Base-by-base conservation (phyloP, 495 filamentous ascomycete genomes). In the Letharia lupina region DNA sequence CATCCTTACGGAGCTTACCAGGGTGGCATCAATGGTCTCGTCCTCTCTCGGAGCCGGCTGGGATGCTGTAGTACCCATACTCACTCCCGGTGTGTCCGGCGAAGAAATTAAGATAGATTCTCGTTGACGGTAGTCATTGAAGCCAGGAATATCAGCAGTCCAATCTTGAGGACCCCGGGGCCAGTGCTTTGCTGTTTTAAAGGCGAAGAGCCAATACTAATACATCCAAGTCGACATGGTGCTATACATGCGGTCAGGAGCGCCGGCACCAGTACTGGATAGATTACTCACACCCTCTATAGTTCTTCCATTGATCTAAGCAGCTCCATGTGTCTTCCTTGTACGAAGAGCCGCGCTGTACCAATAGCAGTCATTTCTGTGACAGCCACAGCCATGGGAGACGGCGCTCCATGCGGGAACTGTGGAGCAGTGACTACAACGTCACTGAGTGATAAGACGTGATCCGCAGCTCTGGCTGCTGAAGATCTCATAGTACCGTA, bases 181-280 rank as follows among this genome's bases (percentile, higher is more conserved):
- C 79, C 77, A 79, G 56, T 74, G 68, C 62, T 77, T 80, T 15
- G 77, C 76, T 9, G 76, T 77, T 64, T 73, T 77, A 64, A 77
- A 80, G 11, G 73, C 70, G 56, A 73, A 77, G 44, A 75, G 71
- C 75, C 76, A 81, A 60, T 75, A 78, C 57, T 80, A 76, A 63
- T 81, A 74, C 57, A 80, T 64, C 77, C 69, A 74, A 40, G 65
- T 71, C 62, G 69, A 70, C 54, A 71, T 64, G 33, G 50, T 67
- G 60, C 70, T 72, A n/a, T 37, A 18, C 10, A 42, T 12, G 20
- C 6, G 62, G 48, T 69, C 31, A 57, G 39, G 60, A 62, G 47
- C 28, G 61, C 61, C 28, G n/a, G 58, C 18, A 50, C 15, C 54
- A 42, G 18, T 6, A 39, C n/a, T 31, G 57, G n/a, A 31, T 50